A percentile compares a stretch with the other conserved stretches of the same genome.
Conservation (phyloP, 305 asterid genomes). For the Fraxinus dipetala region DNA sequence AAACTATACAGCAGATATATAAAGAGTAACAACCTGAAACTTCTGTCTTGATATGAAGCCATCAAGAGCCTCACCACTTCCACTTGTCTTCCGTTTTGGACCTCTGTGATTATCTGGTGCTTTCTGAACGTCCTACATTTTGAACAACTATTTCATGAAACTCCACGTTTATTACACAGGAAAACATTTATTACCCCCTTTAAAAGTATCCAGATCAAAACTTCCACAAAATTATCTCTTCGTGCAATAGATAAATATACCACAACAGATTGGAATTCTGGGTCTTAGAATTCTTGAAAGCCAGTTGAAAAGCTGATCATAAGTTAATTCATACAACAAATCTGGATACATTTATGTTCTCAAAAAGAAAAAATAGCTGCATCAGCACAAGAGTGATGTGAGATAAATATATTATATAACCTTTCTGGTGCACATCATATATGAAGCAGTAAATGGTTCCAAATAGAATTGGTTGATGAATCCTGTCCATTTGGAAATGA, state of each 20-base stretch:
- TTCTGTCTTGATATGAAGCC: conserved; percentile 34
- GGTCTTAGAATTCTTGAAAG: not conserved
- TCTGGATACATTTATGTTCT: conserved; percentile 3
- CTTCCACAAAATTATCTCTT: conserved; percentile 9
- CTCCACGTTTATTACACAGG: not conserved
- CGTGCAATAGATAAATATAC: not conserved
- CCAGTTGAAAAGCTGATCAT: conserved; percentile 3
- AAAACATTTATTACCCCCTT: not conserved
- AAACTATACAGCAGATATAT: not conserved
- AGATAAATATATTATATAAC: not conserved
- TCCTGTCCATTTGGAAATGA: not conserved
- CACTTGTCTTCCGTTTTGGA: not conserved
- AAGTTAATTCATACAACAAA: conserved; percentile 2
- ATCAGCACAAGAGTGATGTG: not conserved
- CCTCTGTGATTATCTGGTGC: conserved; percentile 14
- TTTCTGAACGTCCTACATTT: conserved; percentile 35
- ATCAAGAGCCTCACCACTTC: conserved; percentile 24
- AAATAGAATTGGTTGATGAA: not conserved
- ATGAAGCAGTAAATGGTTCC: not conserved
- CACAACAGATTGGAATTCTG: not conserved
- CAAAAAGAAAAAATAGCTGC: not conserved
- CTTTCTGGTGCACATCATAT: not conserved
- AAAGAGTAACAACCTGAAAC: conserved; percentile 46
- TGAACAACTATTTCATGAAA: conserved; percentile 13
- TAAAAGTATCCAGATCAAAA: conserved; percentile 13